phyloP scores from a whole-genome alignment of 768 basidiomycete genomes.

The Suillus bovinus region DNA sequence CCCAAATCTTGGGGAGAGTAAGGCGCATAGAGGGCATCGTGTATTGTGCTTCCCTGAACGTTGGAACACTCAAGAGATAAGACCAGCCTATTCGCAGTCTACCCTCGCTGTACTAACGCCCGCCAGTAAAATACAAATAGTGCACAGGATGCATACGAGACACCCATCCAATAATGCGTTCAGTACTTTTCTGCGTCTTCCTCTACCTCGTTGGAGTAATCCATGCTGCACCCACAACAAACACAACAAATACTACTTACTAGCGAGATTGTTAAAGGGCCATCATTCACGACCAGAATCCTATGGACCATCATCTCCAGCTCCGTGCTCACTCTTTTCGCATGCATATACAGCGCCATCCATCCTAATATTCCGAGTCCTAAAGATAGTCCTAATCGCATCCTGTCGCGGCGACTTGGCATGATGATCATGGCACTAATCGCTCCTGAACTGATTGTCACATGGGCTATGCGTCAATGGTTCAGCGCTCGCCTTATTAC shows the following conservation, averaged over 20 bases:
- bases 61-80: too few species aligned
- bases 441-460: conserved; percentile 24
- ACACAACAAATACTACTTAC: background rate
- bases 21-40: too few species aligned
- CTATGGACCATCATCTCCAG: conserved; percentile 24
- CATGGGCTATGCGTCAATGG: conserved; percentile 24
- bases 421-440: conserved; percentile 21
- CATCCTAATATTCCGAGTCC: conserved; percentile 27
- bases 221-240: background rate
- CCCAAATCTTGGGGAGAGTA: too few species aligned
- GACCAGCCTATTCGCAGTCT: too few species aligned
- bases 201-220: background rate
- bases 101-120: too few species aligned
- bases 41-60: too few species aligned
- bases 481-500: conserved; percentile 7
- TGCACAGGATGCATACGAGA: too few species aligned
- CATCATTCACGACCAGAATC: conserved; percentile 18
- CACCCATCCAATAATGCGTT: too few species aligned
- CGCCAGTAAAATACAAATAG: too few species aligned
- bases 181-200: background rate
- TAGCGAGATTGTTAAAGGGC: background rate
- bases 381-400: background rate
- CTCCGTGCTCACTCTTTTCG: conserved; percentile 25
- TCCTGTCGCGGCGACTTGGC: conserved; percentile 2
- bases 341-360: conserved; percentile 26